Base-by-base conservation (phyloP, 352 stramenopile genomes). In the Phytophthora pini region DNA sequence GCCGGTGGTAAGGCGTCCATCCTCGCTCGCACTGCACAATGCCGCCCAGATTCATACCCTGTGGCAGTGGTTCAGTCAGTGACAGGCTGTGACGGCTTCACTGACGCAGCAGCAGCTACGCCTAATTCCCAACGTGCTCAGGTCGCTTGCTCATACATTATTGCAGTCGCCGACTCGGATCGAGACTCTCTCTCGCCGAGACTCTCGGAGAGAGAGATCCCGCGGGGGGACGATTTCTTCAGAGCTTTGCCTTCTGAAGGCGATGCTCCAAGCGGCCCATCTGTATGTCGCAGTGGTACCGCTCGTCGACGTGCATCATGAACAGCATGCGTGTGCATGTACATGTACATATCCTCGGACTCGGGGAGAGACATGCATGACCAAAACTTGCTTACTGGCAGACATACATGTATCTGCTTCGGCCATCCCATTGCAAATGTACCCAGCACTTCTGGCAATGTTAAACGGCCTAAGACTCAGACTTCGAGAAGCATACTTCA, bases 221-320 rank as follows among this genome's bases (percentile, higher is more conserved):
- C 17, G 57, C 41, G 32, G 55, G 13, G 61, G 55, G 62, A 70
- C 47, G 56, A 26, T 71, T 71, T 71, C 63, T 60, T 71, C 63
- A 71, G 56, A 27, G 63, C 63, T 71, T 71, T 71, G 63, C 36
- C 4, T 70, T 61, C 63, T 71, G 63, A 71, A 71, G 45, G 61
- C 50, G 63, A 71, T 71, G 63, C 50, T 39, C 61, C 52, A 45
- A 46, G 49, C 34, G 15, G 49, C 40, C 48, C 50, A 67, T 61
- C 40, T 61, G 40, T 58, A 45, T 29, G 26, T 45, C 51, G 59
- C 43, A 49, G 48, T 60, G 56, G 48, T 58, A 66, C 63, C 38
- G 36, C 52, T 27, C 40, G 36, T 48, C 29, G 57, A 52, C 56
- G 45, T 11, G 34, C 38, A 50, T 9, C 31, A 36, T 13, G 31